Percentiles rank a stretch among this genome's conserved stretches.
These are phyloP conservation scores for Truncatella angustata DNA, from an alignment of 2,329 filamentous ascomycete species.

Conservation along the genomic window DNA sequence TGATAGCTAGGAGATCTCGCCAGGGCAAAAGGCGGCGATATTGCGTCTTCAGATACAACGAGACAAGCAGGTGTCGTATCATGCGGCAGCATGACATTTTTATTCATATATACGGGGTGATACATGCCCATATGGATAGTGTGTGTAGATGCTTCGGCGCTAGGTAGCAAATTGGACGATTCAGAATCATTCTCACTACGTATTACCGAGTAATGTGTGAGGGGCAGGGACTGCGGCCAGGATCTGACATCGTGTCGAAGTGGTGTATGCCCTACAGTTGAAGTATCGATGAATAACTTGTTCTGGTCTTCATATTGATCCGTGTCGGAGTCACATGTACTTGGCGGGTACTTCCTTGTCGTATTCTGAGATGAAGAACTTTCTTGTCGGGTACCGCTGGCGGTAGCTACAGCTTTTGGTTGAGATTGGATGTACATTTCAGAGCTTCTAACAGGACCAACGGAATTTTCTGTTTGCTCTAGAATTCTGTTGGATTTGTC, in stretches of 20 bases:
- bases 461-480: no score
- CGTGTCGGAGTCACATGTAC: background rate
- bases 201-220: no score
- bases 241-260: background rate
- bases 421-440: background rate
- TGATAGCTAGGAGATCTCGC: constrained; percentile 10
- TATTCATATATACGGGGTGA: background rate
- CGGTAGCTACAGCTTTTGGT: background rate
- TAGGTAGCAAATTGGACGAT: background rate
- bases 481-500: no score
- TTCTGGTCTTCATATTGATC: background rate
- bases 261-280: constrained; percentile 1
- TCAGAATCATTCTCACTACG: background rate
- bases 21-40: background rate
- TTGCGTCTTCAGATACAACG: background rate
- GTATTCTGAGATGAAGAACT: background rate
- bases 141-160: no score
- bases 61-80: background rate
- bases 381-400: background rate
- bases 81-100: background rate
- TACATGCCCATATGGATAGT: no score
- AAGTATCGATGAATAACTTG: background rate
- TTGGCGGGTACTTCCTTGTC: background rate
- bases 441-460: no score
- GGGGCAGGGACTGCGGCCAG: background rate